These are phyloP conservation scores for Cladophialophora yegresii DNA, from an alignment of 2,329 filamentous ascomycete species.

Conservation along the genomic window DNA sequence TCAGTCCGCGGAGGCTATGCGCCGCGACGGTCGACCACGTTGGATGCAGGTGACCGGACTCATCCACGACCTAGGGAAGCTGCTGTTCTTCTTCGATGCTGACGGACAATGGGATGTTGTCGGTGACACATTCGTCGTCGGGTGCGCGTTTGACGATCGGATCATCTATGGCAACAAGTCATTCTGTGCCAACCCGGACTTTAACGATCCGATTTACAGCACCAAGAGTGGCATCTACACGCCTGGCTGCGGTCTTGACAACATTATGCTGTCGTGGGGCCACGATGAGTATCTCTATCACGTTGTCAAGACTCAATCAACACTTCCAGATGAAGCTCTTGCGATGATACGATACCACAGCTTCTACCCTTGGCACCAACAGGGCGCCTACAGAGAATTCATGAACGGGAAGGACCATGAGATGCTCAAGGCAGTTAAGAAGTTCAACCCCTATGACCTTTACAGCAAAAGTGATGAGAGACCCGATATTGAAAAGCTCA, in stretches of 20 bases:
- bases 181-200: conserved; percentile 76
- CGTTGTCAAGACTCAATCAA: conserved; percentile 79
- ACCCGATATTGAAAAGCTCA: conserved; percentile 73
- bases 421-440: conserved; percentile 78
- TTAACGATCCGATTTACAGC: conserved; percentile 68
- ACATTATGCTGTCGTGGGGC: conserved; percentile 87
- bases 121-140: conserved; percentile 58
- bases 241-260: conserved; percentile 77
- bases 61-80: conserved; percentile 52
- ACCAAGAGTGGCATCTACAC: conserved; percentile 78
- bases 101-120: conserved; percentile 92
- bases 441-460: conserved; percentile 88
- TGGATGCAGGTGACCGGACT: conserved; percentile 54
- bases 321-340: conserved; percentile 75
- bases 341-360: conserved; percentile 94
- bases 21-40: conserved; percentile 63
- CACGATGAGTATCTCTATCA: conserved; percentile 88
- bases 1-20: conserved; percentile 85
- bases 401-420: conserved; percentile 80
- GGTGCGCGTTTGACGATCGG: conserved; percentile 59
- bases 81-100: conserved; percentile 63
- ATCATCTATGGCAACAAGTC: conserved; percentile 78
- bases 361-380: conserved; percentile 88
- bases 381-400: conserved; percentile 75
- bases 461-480: conserved; percentile 89